Conservation (phyloP, 2,329 filamentous ascomycete species). For the Lachnellula suecica region DNA sequence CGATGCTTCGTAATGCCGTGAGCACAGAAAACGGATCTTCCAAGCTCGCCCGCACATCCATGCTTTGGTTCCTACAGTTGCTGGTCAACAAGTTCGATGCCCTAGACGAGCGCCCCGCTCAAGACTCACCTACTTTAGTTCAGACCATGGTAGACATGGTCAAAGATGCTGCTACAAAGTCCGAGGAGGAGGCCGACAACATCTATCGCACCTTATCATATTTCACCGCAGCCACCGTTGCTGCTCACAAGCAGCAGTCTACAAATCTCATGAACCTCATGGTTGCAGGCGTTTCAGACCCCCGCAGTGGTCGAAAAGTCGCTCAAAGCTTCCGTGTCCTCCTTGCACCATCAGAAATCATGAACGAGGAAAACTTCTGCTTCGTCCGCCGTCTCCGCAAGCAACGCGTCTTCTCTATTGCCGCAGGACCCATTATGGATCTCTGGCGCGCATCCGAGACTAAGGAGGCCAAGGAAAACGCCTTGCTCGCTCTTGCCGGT, state of each 20-base stretch:
- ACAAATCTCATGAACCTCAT: conserved; percentile 22
- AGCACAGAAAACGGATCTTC: conserved; percentile 12
- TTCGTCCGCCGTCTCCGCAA: conserved; percentile 27
- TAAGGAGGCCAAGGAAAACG: conserved; percentile 20
- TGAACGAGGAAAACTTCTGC: conserved; percentile 30
- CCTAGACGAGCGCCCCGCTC: conserved; percentile 2
- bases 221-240: conserved; percentile 26
- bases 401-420: conserved; percentile 20
- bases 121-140: conserved; percentile 7
- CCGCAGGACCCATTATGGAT: conserved; percentile 14
- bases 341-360: conserved; percentile 24
- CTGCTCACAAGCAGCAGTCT: conserved; percentile 18
- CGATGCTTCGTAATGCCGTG: conserved; percentile 25
- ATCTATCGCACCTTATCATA: conserved; percentile 29
- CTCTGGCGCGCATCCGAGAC: conserved; percentile 14
- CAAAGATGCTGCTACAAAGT: neutral
- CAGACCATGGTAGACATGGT: conserved; percentile 18
- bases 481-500: conserved; percentile 29
- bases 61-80: conserved; percentile 27
- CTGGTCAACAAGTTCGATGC: conserved; percentile 32
- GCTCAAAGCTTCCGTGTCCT: conserved; percentile 30
- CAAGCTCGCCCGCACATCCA: conserved; percentile 17
- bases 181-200: conserved; percentile 12
- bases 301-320: conserved; percentile 17
- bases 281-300: conserved; percentile 19